Conservation (phyloP, 305 asterid genomes). For the Fraxinus platypoda region DNA sequence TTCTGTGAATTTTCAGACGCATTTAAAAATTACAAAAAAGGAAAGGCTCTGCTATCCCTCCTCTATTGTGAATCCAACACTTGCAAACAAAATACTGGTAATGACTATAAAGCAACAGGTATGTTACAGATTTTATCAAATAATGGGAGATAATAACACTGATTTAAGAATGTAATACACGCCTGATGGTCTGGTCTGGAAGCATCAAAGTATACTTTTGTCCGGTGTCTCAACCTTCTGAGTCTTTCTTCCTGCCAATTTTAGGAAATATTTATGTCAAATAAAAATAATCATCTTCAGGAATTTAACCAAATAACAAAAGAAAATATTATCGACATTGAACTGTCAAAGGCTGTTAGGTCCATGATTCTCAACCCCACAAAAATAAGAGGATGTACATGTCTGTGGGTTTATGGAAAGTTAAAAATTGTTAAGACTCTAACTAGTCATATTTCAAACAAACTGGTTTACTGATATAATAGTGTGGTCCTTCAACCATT, state of each 20-base stretch:
- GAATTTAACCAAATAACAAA: not conserved
- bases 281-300: not conserved
- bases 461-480: not conserved
- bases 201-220: slow-evolving; percentile 60
- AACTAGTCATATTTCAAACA: not conserved
- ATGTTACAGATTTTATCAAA: not conserved
- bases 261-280: slow-evolving; percentile 1
- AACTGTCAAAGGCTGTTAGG: not conserved
- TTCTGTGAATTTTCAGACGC: not conserved
- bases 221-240: slow-evolving; percentile 61
- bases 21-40: not conserved
- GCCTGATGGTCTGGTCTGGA: slow-evolving; percentile 70
- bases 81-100: not conserved
- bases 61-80: not conserved
- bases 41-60: not conserved
- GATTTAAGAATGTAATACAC: slow-evolving; percentile 14
- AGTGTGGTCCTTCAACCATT: not conserved
- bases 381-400: not conserved
- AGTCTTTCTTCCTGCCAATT: slow-evolving; percentile 62
- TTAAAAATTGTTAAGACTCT: not conserved
- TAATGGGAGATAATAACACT: not conserved
- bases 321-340: not conserved
- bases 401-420: not conserved
- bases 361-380: not conserved
- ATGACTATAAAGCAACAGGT: not conserved